These are phyloP conservation scores for Paecilomyces formosus DNA, from an alignment of 2,329 filamentous ascomycete species.

Conservation along the genomic window DNA sequence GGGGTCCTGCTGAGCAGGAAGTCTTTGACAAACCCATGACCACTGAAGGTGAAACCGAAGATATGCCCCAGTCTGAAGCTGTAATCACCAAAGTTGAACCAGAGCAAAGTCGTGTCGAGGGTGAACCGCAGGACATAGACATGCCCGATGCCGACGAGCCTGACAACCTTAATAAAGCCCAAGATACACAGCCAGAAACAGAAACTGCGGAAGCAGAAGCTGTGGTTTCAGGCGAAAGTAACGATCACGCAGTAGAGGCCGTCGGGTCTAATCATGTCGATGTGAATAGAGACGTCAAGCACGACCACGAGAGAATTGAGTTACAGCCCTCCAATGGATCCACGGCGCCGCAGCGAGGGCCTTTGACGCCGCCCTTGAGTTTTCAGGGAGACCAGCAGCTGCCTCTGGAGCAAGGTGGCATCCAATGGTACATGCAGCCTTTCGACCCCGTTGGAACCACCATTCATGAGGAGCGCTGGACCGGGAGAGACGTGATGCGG, in stretches of 20 bases:
- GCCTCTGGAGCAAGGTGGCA: slow-evolving; percentile 62
- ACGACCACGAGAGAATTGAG: slow-evolving; percentile 14
- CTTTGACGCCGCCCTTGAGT: slow-evolving; percentile 34
- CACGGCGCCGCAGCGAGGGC: slow-evolving; percentile 13
- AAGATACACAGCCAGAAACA: slow-evolving; percentile 3
- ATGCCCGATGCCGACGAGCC: slow-evolving; percentile 9
- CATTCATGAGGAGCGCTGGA: slow-evolving; percentile 66
- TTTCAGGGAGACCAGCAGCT: slow-evolving; percentile 34
- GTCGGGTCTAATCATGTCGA: slow-evolving; percentile 16
- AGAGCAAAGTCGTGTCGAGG: slow-evolving; percentile 8
- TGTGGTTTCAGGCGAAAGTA: slow-evolving; percentile 8
- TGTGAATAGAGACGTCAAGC: slow-evolving; percentile 22
- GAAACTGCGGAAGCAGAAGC: slow-evolving; percentile 6
- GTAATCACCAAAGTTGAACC: slow-evolving; percentile 13
- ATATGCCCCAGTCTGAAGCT: slow-evolving; percentile 6
- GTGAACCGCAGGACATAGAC: slow-evolving; percentile 6
- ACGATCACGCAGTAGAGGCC: slow-evolving; percentile 23
- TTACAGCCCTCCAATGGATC: slow-evolving; percentile 40
- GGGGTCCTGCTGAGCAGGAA: slow-evolving; percentile 34
- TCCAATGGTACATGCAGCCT: slow-evolving; percentile 79
- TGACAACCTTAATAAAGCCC: background rate
- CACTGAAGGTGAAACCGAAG: slow-evolving; percentile 17
- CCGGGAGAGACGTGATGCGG: slow-evolving; percentile 62
- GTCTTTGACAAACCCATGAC: slow-evolving; percentile 41
- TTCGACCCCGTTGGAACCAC: slow-evolving; percentile 78